Evolutionary conservation across 2,329 filamentous ascomycete species (phyloP).

Genomic region (Talaromyces pinophilus): DNA sequence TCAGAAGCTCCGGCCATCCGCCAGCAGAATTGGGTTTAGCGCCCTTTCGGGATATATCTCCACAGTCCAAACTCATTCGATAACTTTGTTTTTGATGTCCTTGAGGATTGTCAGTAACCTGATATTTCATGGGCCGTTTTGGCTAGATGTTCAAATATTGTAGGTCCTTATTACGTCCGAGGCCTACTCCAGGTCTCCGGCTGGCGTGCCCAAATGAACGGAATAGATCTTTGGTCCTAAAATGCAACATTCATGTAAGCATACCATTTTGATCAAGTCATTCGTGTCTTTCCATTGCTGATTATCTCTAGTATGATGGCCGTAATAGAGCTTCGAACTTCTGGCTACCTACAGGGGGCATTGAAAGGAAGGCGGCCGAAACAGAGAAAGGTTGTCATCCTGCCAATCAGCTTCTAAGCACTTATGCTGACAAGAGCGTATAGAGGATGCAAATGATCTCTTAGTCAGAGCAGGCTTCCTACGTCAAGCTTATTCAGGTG

Average conservation of each 20-base stretch:
- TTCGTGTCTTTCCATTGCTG: conserved; percentile 4
- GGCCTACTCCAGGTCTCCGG: conserved; percentile 30
- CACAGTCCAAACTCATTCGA: neutral
- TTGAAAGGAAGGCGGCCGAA: conserved; percentile 56
- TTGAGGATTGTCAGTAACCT: neutral
- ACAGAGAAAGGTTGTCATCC: conserved; percentile 45
- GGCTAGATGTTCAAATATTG: conserved; percentile 31
- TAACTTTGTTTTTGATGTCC: neutral
- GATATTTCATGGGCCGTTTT: neutral
- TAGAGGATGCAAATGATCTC: conserved; percentile 64
- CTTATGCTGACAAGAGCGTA: conserved; percentile 16
- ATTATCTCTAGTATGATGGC: conserved; percentile 51
- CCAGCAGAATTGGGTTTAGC: conserved; percentile 13
- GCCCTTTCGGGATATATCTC: neutral
- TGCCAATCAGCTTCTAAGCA: neutral
- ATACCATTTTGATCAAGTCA: neutral
- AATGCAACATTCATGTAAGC: conserved; percentile 42
- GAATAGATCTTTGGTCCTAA: conserved; percentile 26
- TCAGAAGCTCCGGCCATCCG: conserved; percentile 24
- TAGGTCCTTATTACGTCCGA: conserved; percentile 29
- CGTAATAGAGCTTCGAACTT: conserved; percentile 68
- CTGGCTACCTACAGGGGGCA: conserved; percentile 76
- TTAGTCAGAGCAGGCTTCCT: conserved; percentile 72
- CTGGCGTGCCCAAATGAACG: conserved; percentile 31
- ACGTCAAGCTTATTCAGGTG: conserved; percentile 79